A percentile compares a stretch with the other conserved stretches of the same genome.
Conservation (phyloP, 192 early-diverging fungal species). For the Borealophlyctis nickersoniae region DNA sequence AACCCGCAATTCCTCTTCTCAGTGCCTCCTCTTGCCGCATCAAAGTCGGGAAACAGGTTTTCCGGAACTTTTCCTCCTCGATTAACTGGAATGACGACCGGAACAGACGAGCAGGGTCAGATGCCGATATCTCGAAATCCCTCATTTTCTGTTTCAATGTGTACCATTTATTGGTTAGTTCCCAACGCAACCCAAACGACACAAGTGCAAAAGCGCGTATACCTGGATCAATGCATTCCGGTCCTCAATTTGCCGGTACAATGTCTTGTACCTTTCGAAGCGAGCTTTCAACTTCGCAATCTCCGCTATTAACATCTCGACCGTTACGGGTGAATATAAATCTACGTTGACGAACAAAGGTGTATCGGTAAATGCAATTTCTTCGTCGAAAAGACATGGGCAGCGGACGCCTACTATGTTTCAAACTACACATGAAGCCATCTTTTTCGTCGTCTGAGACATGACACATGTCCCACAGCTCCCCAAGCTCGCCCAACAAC, state of each 20-base stretch:
- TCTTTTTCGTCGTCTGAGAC: constrained; percentile 19
- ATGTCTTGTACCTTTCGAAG: constrained; percentile 14
- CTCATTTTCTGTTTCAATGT: constrained; percentile 58
- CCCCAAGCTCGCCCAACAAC: constrained; percentile 22
- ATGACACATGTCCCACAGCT: constrained; percentile 38
- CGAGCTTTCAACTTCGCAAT: constrained; percentile 21
- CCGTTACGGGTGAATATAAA: constrained; percentile 40
- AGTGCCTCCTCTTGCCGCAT: constrained; percentile 61
- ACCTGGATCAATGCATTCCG: constrained; percentile 8
- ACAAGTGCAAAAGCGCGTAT: constrained; percentile 3
- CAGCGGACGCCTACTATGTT: constrained; percentile 12
- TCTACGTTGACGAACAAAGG: constrained; percentile 16
- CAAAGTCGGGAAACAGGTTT: constrained; percentile 71
- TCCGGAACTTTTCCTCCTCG: constrained; percentile 80
- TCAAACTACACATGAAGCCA: constrained; percentile 14
- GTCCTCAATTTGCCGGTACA: constrained; percentile 29
- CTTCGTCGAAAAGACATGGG: not conserved
- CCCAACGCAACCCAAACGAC: too few species aligned
- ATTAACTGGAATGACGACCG: constrained; percentile 72
- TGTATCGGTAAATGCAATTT: not conserved
- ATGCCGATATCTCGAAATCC: constrained; percentile 73
- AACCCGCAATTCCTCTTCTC: constrained; percentile 45
- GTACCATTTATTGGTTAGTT: too few species aligned
- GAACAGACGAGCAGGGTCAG: constrained; percentile 71
- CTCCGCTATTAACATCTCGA: constrained; percentile 25